phyloP scores from a whole-genome alignment of 2,329 filamentous ascomycete genomes.

The Phyllosticta citribraziliensis region DNA sequence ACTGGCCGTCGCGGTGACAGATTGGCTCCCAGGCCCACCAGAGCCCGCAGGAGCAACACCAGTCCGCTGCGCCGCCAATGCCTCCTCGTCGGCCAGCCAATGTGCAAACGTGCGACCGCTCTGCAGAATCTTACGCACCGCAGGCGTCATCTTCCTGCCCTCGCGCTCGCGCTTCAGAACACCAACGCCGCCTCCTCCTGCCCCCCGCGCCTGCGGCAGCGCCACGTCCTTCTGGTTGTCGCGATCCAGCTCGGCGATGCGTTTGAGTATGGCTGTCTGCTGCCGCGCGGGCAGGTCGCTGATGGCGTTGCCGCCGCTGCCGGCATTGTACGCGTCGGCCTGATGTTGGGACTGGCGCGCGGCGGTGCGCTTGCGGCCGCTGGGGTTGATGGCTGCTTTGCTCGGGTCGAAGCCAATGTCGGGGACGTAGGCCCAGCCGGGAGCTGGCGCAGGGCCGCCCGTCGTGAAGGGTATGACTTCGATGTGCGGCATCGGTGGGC shows the following conservation, averaged over 20 bases:
- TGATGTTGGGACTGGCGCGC: constrained; percentile 19
- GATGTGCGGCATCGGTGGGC: constrained; percentile 54
- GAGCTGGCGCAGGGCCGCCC: constrained; percentile 57
- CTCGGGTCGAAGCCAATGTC: constrained; percentile 56
- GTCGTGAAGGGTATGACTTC: constrained; percentile 62
- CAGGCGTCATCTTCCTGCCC: constrained; percentile 47
- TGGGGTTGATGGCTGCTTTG: constrained; percentile 42
- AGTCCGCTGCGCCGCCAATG: constrained; percentile 33
- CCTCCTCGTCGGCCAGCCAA: constrained; percentile 70
- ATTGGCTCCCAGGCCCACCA: not conserved
- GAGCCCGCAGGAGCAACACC: not conserved
- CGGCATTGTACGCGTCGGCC: constrained; percentile 38
- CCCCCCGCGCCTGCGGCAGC: constrained; percentile 42
- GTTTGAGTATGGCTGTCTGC: constrained; percentile 69
- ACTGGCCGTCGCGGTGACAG: constrained; percentile 12
- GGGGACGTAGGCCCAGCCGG: constrained; percentile 88
- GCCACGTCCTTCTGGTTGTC: constrained; percentile 45
- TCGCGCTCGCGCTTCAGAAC: constrained; percentile 26
- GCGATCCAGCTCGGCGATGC: constrained; percentile 71
- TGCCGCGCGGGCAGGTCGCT: constrained; percentile 53
- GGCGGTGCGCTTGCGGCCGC: constrained; percentile 57
- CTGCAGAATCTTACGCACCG: constrained; percentile 64
- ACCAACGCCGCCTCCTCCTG: constrained; percentile 30
- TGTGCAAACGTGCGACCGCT: constrained; percentile 78
- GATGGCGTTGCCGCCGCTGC: constrained; percentile 14